A percentile compares a stretch with the other conserved stretches of the same genome.
Conservation (phyloP, 2,329 filamentous ascomycete genomes). For the Ophiostoma populinum region DNA sequence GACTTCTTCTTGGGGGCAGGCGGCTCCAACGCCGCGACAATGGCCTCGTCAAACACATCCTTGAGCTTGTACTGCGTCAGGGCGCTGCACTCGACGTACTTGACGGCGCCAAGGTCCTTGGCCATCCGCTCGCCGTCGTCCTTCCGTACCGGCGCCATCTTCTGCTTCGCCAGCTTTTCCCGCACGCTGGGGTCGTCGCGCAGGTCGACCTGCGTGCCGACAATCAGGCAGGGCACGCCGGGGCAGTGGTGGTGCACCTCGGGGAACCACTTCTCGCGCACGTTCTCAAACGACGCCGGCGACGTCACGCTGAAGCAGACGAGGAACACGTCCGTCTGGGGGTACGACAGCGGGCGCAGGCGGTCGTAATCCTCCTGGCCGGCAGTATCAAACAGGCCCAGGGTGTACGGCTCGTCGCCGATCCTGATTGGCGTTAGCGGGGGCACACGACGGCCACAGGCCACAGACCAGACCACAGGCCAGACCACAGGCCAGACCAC, state of each 20-base stretch:
- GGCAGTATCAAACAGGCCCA: conserved; percentile 94
- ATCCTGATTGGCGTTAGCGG: conserved; percentile 47
- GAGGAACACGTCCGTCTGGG: conserved; percentile 95
- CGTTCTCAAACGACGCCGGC: conserved; percentile 96
- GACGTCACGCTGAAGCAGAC: conserved; percentile 98
- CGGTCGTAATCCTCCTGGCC: conserved; percentile 99
- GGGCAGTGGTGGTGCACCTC: conserved; percentile 98
- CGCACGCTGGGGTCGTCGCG: conserved; percentile 72
- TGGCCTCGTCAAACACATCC: conserved; percentile 97
- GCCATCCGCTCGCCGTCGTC: conserved; percentile 94
- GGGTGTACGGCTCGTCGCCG: conserved; percentile 93
- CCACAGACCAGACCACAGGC: too few species aligned
- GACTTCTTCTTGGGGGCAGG: conserved; percentile 63
- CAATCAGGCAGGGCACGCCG: conserved; percentile 91
- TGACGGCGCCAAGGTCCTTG: conserved; percentile 90
- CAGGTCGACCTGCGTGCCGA: conserved; percentile 94
- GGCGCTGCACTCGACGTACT: conserved; percentile 97
- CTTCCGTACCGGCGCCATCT: conserved; percentile 82
- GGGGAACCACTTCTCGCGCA: conserved; percentile 96
- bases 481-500: too few species aligned
- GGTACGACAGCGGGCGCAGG: conserved; percentile 88
- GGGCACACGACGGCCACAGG: too few species aligned
- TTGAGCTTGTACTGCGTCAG: conserved; percentile 97
- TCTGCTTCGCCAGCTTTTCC: conserved; percentile 88
- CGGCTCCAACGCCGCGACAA: conserved; percentile 81